Evolutionary conservation across 768 basidiomycete species (phyloP).

Genomic region (Cystoderma amianthinum): DNA sequence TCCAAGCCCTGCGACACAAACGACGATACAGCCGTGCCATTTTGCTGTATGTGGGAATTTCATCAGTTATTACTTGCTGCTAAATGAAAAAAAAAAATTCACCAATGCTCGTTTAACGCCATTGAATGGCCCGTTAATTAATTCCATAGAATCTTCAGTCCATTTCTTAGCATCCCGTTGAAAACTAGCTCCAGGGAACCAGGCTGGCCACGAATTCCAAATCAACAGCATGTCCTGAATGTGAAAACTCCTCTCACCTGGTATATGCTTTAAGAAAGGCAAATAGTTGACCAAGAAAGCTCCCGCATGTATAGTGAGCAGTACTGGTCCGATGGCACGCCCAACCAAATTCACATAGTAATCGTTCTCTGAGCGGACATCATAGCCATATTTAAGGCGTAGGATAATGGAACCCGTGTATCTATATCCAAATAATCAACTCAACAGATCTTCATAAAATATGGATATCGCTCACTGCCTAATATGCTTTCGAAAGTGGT

Average conservation of each 20-base stretch:
- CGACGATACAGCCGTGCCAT: conserved; percentile 15
- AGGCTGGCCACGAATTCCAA: conserved; percentile 13
- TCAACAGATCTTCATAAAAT: not conserved
- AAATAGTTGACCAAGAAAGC: conserved; percentile 31
- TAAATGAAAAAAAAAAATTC: not conserved
- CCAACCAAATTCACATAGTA: conserved; percentile 24
- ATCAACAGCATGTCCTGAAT: not conserved
- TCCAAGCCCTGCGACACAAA: conserved; percentile 18
- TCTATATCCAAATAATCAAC: conserved; percentile 10
- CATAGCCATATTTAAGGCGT: conserved; percentile 31
- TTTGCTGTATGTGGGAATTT: conserved; percentile 10
- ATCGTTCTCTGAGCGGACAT: conserved; percentile 24
- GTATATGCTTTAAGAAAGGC: conserved; percentile 21
- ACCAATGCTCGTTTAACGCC: conserved; percentile 18
- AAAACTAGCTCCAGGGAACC: conserved; percentile 31
- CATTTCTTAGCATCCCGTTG: conserved; percentile 19
- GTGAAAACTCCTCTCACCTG: conserved; percentile 11
- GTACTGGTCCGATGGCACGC: conserved; percentile 11
- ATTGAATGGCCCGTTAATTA: conserved; percentile 20
- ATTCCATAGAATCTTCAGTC: conserved; percentile 10
- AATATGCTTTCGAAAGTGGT: conserved; percentile 18
- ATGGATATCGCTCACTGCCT: conserved; percentile 19
- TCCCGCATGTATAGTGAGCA: conserved; percentile 26
- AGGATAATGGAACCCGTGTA: conserved; percentile 26
- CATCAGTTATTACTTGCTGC: not conserved